Percentiles rank a stretch among this genome's conserved stretches.
Conservation (phyloP, 208 protist genomes). For the Trypanosoma scelopori region DNA sequence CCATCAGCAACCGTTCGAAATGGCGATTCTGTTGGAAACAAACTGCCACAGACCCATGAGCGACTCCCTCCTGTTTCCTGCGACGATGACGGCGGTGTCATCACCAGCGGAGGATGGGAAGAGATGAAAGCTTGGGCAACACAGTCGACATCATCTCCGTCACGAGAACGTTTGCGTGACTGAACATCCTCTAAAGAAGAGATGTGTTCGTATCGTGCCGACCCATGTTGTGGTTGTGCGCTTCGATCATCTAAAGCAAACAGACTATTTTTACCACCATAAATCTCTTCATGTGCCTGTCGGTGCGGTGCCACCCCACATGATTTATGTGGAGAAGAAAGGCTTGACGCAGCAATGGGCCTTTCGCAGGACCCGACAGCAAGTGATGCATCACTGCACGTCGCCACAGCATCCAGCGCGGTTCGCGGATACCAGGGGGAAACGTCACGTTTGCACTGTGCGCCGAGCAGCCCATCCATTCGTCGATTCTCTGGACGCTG, state of each 20-base stretch:
- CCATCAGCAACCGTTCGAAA: constrained; percentile 13
- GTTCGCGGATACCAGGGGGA: background rate
- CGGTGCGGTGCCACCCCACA: background rate
- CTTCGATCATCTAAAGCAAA: background rate
- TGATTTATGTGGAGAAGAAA: background rate
- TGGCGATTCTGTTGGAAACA: constrained; percentile 4
- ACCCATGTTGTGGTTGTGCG: background rate
- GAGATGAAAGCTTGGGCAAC: background rate
- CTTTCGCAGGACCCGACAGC: no score
- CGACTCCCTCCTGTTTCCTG: background rate
- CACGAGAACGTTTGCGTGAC: background rate
- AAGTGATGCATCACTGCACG: background rate
- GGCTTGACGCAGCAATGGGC: background rate
- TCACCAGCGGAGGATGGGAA: background rate
- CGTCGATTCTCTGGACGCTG: background rate
- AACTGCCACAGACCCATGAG: background rate
- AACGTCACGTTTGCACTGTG: background rate
- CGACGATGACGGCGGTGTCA: background rate
- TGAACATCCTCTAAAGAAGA: background rate
- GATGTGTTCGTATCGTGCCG: background rate
- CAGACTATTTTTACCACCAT: background rate
- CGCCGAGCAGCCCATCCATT: background rate
- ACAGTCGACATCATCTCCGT: background rate
- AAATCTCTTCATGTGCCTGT: background rate
- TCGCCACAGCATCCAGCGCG: background rate